Evolutionary conservation across 495 filamentous ascomycete species (phyloP).

Genomic region (Neurospora sp.): DNA sequence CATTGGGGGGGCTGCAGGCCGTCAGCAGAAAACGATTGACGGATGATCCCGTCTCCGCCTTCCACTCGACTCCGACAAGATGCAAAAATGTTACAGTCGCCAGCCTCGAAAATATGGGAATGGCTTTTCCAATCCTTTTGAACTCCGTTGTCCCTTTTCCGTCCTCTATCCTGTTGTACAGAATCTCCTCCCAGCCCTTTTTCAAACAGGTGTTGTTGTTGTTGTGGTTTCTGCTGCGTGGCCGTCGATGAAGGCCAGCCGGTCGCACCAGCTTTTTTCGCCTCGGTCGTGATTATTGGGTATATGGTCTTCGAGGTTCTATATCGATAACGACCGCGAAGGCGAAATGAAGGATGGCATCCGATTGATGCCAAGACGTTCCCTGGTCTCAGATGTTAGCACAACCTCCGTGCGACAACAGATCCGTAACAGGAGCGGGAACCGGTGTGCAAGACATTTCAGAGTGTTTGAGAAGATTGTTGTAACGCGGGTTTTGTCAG

Average conservation of each 20-base stretch:
- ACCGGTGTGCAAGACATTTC: slow-evolving; percentile 11
- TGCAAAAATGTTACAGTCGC: not conserved
- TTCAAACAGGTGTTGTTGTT: not conserved
- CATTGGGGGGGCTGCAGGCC: not conserved
- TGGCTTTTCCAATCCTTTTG: not conserved
- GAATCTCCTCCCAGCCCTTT: not conserved
- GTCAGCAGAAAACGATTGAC: not conserved
- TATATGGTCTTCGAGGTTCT: not conserved
- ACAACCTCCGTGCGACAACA: not conserved
- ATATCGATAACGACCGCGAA: not conserved
- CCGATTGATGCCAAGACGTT: not conserved
- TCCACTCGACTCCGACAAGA: not conserved
- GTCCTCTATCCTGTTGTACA: not conserved
- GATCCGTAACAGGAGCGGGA: not conserved
- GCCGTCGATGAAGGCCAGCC: not conserved
- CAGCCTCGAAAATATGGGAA: not conserved
- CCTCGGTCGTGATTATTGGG: not conserved
- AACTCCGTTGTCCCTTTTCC: not conserved
- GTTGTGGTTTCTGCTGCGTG: not conserved
- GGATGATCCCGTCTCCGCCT: not conserved
- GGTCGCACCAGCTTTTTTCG: not conserved
- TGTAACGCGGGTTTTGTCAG: slow-evolving; percentile 39
- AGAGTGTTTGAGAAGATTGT: slow-evolving; percentile 44
- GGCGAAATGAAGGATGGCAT: not conserved
- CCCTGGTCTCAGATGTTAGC: not conserved